Evolutionary conservation across 148 eudicot genomes (phyloP).

Genomic region (Cornus suecica): DNA sequence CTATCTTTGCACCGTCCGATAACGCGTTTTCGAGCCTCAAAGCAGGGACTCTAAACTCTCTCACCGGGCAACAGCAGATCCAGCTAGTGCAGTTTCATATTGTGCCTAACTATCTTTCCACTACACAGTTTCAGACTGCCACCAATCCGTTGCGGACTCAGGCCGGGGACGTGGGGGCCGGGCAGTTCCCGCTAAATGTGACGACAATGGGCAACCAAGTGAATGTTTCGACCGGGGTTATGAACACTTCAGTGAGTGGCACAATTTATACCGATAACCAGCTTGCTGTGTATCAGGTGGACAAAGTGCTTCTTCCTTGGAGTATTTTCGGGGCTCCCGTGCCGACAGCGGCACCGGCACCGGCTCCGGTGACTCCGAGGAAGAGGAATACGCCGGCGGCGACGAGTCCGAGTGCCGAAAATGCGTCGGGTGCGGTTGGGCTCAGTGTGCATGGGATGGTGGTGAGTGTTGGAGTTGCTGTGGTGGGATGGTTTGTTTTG

Average conservation of each 20-base stretch:
- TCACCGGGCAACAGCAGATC: conserved; percentile 65
- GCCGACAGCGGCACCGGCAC: conserved; percentile 22
- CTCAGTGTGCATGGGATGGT: conserved; percentile 20
- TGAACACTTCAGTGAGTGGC: conserved; percentile 54
- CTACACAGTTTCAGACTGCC: conserved; percentile 68
- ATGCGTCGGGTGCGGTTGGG: conserved; percentile 28
- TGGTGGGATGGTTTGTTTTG: conserved; percentile 23
- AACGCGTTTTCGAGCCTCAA: conserved; percentile 67
- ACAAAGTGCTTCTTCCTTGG: conserved; percentile 77
- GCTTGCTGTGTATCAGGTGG: conserved; percentile 86
- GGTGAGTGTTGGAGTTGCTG: conserved; percentile 15
- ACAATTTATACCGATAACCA: conserved; percentile 60
- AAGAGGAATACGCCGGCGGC: conserved; percentile 35
- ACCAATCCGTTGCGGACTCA: conserved; percentile 88
- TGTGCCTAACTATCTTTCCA: conserved; percentile 51
- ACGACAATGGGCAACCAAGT: conserved; percentile 76
- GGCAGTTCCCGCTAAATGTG: conserved; percentile 70
- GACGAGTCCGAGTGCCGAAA: conserved; percentile 19
- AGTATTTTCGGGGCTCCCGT: conserved; percentile 52
- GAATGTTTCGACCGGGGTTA: conserved; percentile 74
- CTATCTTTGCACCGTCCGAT: conserved; percentile 82
- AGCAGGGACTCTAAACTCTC: conserved; percentile 72
- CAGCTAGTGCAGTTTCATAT: conserved; percentile 72
- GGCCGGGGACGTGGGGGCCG: conserved; percentile 58
- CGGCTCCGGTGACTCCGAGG: conserved; percentile 15